Base-by-base conservation (phyloP, 345 rosid genomes). In the Dipteronia sinensis region DNA sequence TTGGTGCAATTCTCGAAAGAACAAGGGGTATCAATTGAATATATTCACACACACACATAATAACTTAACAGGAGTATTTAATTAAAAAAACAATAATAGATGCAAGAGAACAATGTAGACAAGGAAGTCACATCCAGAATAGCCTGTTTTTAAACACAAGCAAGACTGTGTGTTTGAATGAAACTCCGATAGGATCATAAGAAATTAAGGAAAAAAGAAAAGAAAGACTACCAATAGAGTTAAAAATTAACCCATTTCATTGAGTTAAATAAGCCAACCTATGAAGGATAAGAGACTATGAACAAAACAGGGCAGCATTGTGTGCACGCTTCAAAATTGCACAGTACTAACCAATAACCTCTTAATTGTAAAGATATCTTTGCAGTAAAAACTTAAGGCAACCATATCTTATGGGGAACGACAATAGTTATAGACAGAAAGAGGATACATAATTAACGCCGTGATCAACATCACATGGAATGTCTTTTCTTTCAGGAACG, bases 311-410 rank as follows among this genome's bases (percentile, higher is more conserved):
- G 4, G 25, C 46, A 15, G 17, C 5, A 25, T 59, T 46, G 25
- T 59, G 29, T 38, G 38, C 8, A 20, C 22, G 38, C 15, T 72
- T 20, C 31, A 38, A 46, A 20, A 40, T 58, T 22, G 49, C 27
- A 31, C 19, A 56, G 13, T 34, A n/a, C 53, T 12, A 20, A 72
- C 29, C 65, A 40, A 40, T 72, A 38, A 72, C 12, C 75, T 72
- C 49, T 38, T 20, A 58, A 22, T 22, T 58, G 29, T 13, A 40
- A n/a, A 7, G 53, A 22, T 6, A 38, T 40, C 19, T 19, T 61
- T 31, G 42, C 55, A n/a, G 53, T 58, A 15, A 31, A 27, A 20
- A 72, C 34, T 38, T 34, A 59, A 20, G 63, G 34, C 34, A 22
- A 72, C 20, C 10, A 59, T 58, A 34, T 34, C 29, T 34, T 58